A percentile compares a stretch with the other conserved stretches of the same genome.
phyloP scores from a whole-genome alignment of 1,139 yeast species.

The Taphrina confusa region DNA sequence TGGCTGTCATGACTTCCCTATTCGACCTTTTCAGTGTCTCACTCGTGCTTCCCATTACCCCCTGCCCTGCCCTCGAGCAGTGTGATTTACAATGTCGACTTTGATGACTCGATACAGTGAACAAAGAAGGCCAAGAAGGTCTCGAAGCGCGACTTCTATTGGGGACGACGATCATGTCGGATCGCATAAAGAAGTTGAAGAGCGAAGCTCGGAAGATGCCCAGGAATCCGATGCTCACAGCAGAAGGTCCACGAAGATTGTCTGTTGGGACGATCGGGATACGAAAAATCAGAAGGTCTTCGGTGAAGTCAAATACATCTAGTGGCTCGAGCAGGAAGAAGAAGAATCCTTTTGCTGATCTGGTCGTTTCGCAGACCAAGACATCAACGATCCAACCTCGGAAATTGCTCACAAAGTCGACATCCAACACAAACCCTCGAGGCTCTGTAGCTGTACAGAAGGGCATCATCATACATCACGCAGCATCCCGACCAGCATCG shows the following conservation, averaged over 20 bases:
- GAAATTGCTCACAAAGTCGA: background rate
- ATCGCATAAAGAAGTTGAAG: constrained; percentile 26
- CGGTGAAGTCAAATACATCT: constrained; percentile 10
- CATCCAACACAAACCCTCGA: background rate
- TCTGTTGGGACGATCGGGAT: constrained; percentile 30
- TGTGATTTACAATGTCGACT: background rate
- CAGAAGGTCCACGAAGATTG: constrained; percentile 25
- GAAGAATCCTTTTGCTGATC: constrained; percentile 20
- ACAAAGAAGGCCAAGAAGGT: background rate
- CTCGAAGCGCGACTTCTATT: background rate
- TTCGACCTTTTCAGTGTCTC: constrained; percentile 14
- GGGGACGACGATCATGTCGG: constrained; percentile 14
- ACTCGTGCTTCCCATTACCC: constrained; percentile 3
- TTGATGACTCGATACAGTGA: background rate
- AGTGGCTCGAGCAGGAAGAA: background rate
- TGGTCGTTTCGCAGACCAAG: constrained; percentile 6
- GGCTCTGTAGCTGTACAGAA: background rate
- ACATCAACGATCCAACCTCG: background rate
- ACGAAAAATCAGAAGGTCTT: constrained; percentile 7
- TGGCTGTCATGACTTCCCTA: constrained; percentile 13
- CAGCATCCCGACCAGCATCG: background rate
- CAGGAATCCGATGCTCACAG: background rate
- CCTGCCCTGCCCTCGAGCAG: background rate
- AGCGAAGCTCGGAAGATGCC: constrained; percentile 24
- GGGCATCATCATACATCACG: background rate